Evolutionary conservation across 2,329 filamentous ascomycete genomes (phyloP).

Genomic region (Aspergillus alliaceus): DNA sequence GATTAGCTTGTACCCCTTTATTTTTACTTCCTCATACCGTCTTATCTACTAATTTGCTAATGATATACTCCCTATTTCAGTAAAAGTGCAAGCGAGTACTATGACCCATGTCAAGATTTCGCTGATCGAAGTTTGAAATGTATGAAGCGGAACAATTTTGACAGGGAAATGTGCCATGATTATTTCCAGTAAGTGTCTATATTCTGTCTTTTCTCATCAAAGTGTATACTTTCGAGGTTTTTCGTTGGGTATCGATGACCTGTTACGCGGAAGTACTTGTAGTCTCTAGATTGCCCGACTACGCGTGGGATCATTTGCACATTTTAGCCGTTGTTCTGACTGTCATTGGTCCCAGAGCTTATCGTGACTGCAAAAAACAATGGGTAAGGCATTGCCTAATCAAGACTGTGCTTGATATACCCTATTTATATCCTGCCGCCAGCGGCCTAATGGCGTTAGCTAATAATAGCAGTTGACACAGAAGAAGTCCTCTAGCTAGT

Average conservation of each 20-base stretch:
- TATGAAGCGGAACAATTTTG: conserved; percentile 81
- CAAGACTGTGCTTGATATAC: neutral
- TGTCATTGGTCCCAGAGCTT: conserved; percentile 61
- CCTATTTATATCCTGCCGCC: neutral
- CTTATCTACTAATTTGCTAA: neutral
- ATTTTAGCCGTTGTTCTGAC: neutral
- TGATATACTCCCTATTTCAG: conserved; percentile 46
- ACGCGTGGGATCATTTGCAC: neutral
- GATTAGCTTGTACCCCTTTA: neutral
- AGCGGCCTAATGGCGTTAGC: conserved; percentile 1
- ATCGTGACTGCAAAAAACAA: conserved; percentile 90
- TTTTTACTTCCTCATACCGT: neutral
- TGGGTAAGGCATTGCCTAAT: conserved; percentile 63
- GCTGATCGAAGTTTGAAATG: conserved; percentile 83
- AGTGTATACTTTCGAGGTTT: neutral
- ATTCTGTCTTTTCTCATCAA: neutral
- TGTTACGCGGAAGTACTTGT: neutral
- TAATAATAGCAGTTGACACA: conserved; percentile 26
- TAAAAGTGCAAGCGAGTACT: conserved; percentile 85
- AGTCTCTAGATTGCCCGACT: neutral
- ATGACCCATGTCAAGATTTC: conserved; percentile 93
- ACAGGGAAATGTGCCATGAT: conserved; percentile 85
- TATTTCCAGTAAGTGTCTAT: conserved; percentile 80
- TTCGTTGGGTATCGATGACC: neutral
- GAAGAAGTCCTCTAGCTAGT: conserved; percentile 23